Evolutionary conservation across 2,329 filamentous ascomycete genomes (phyloP).

Genomic region (Colletotrichum sp.): DNA sequence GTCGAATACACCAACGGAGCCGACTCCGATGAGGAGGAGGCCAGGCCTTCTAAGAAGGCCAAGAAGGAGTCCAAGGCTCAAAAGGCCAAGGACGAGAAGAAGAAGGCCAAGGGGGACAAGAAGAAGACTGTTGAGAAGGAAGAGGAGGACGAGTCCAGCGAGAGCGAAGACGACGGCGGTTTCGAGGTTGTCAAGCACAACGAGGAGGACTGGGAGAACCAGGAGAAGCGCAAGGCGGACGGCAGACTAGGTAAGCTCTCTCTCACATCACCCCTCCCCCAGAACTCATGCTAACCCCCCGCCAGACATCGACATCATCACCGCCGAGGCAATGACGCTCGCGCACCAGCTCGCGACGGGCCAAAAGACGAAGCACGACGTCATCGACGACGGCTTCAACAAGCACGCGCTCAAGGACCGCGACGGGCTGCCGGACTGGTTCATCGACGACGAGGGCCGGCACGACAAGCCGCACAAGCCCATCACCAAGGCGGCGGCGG

Average conservation of each 20-base stretch:
- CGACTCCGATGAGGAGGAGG: conserved; percentile 7
- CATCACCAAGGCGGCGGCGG: conserved; percentile 88
- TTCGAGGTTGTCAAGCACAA: conserved; percentile 68
- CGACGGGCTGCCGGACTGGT: conserved; percentile 96
- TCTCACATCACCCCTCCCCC: background rate
- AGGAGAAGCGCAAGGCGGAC: conserved; percentile 66
- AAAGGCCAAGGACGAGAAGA: conserved; percentile 23
- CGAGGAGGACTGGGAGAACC: conserved; percentile 70
- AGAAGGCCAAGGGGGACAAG: conserved; percentile 34
- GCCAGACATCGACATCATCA: conserved; percentile 94
- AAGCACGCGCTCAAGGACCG: conserved; percentile 88
- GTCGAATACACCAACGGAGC: conserved; percentile 28
- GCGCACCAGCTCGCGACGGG: conserved; percentile 91
- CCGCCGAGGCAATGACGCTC: conserved; percentile 98
- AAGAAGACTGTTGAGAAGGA: conserved; percentile 42
- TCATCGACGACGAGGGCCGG: conserved; percentile 86
- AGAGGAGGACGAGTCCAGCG: conserved; percentile 29
- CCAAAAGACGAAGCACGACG: conserved; percentile 77
- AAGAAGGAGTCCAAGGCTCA: conserved; percentile 35
- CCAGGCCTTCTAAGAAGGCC: conserved; percentile 17
- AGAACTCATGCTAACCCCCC: conserved; percentile 22
- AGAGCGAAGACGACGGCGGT: conserved; percentile 47
- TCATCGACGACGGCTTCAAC: conserved; percentile 93
- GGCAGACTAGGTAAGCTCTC: conserved; percentile 61
- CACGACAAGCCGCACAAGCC: conserved; percentile 88